Evolutionary conservation across 345 rosid genomes (phyloP), one percentile per base, ranked within the genome.

Genomic region (Rhizophora mangle): DNA sequence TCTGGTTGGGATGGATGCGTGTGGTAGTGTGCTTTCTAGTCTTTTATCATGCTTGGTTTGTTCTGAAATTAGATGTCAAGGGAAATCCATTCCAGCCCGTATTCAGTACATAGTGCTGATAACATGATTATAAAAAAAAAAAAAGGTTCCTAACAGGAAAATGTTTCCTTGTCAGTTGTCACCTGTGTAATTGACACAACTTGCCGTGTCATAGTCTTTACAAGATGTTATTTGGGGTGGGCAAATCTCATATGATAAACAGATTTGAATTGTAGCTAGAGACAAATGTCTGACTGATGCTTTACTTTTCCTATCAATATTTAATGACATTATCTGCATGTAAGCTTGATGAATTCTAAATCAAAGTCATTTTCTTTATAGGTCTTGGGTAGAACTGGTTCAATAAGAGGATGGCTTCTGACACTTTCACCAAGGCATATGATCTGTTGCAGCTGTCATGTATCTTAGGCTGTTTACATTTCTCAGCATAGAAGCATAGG

Each of bases 401-500:
- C 32, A 21, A 19, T 29, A 47, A 31, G 57, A 32, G 29, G 63
- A 57, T 67, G 72, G 62, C 32, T 65, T 51, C 65, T 24, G 34
- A 64, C 49, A 57, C n/a, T 34, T 65, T 72, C 49, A 22, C 43
- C 34, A 5, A 22, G 64, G 30, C 68, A 31, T 22, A 2, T 30
- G 16, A 31, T 26, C 18, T 24, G 51, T 21, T 8, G 61, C 72
- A 24, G 60, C 16, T 21, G 67, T 18, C 51, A 26, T 55, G 20
- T 20, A 21, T 31, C 64, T 39, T 54, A 0, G 21, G 39, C 22
- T 26, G 58, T 61, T 71, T 34, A n/a, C 52, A 60, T 71, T 66
- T 53, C 53, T 53, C 53, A 51, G 58, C 72, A 15, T 62, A 65
- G 75, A 34, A 61, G 60, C 58, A 19, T 67, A n/a, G 18, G 53